phyloP scores from a whole-genome alignment of 176 grass and related monocot genomes.

The Avena sativa region DNA sequence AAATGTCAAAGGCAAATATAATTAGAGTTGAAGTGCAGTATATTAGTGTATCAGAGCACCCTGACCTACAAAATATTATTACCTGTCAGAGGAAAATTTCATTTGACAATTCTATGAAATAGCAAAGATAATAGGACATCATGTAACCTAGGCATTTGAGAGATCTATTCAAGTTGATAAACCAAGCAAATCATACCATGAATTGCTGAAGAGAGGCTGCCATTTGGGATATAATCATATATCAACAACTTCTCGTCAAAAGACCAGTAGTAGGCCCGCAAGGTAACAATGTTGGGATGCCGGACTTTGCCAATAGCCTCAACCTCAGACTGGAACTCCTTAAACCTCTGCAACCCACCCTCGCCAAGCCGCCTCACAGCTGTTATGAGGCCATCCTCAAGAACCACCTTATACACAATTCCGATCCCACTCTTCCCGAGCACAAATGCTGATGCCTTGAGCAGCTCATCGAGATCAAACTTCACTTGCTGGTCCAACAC shows the following conservation, averaged over 20 bases:
- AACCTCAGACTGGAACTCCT: slow-evolving; percentile 88
- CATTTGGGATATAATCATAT: slow-evolving; percentile 96
- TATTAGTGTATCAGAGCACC: slow-evolving; percentile 12
- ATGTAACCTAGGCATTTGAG: neutral
- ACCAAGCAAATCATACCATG: slow-evolving; percentile 63
- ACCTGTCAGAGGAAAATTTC: neutral
- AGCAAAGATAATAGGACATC: neutral
- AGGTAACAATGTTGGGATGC: slow-evolving; percentile 86
- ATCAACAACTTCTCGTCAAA: slow-evolving; percentile 93
- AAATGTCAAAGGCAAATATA: neutral
- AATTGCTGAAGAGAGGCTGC: slow-evolving; percentile 76
- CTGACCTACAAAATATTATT: neutral
- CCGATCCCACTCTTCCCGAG: slow-evolving; percentile 91
- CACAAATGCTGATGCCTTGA: slow-evolving; percentile 88
- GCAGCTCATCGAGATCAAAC: slow-evolving; percentile 79
- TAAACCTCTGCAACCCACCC: slow-evolving; percentile 88
- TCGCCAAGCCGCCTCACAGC: slow-evolving; percentile 87
- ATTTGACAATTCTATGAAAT: neutral
- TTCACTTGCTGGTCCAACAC: slow-evolving; percentile 66
- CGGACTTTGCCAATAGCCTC: slow-evolving; percentile 90
- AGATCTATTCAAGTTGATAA: neutral
- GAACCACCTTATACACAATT: slow-evolving; percentile 90
- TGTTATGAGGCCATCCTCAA: slow-evolving; percentile 64
- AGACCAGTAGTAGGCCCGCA: slow-evolving; percentile 99
- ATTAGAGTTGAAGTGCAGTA: slow-evolving; percentile 2